Evolutionary conservation across 805 yeast genomes (phyloP).

Genomic region (Pichia membranifaciens): DNA sequence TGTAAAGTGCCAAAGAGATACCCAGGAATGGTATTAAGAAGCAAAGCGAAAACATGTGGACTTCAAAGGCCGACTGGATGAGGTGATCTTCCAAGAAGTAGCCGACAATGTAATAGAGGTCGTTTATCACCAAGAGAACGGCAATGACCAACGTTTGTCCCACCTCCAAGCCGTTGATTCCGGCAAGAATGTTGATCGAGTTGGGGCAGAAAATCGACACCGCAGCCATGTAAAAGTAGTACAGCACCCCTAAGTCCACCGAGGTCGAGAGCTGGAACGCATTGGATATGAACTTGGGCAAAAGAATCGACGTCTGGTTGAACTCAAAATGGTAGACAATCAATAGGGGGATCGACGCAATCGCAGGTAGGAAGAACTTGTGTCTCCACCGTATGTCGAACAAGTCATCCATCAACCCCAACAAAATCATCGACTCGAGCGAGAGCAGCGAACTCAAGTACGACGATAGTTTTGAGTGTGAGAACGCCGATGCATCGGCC

Average conservation of each 20-base stretch:
- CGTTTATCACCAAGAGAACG: slow-evolving; percentile 66
- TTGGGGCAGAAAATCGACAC: slow-evolving; percentile 93
- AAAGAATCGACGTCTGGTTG: slow-evolving; percentile 80
- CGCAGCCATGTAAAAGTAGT: slow-evolving; percentile 86
- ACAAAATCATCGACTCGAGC: slow-evolving; percentile 71
- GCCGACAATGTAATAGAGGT: slow-evolving; percentile 52
- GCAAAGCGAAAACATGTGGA: slow-evolving; percentile 77
- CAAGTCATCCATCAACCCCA: slow-evolving; percentile 90
- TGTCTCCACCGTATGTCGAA: slow-evolving; percentile 97
- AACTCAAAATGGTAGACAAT: slow-evolving; percentile 91
- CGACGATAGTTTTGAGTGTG: slow-evolving; percentile 78
- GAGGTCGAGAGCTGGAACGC: slow-evolving; percentile 35
- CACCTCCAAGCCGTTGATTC: slow-evolving; percentile 93
- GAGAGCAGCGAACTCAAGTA: slow-evolving; percentile 81
- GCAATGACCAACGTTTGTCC: slow-evolving; percentile 87
- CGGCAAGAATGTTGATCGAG: slow-evolving; percentile 92
- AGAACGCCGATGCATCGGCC: slow-evolving; percentile 31
- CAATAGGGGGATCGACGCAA: slow-evolving; percentile 86
- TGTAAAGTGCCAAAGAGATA: slow-evolving; percentile 68
- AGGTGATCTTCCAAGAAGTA: slow-evolving; percentile 40
- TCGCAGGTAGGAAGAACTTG: slow-evolving; percentile 90
- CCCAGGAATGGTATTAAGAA: slow-evolving; percentile 83
- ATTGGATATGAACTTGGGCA: slow-evolving; percentile 59
- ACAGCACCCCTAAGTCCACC: slow-evolving; percentile 71
- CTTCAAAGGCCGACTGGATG: slow-evolving; percentile 58